Conservation (phyloP, 495 filamentous ascomycete genomes). For the Aspergillus carlsbadensis region DNA sequence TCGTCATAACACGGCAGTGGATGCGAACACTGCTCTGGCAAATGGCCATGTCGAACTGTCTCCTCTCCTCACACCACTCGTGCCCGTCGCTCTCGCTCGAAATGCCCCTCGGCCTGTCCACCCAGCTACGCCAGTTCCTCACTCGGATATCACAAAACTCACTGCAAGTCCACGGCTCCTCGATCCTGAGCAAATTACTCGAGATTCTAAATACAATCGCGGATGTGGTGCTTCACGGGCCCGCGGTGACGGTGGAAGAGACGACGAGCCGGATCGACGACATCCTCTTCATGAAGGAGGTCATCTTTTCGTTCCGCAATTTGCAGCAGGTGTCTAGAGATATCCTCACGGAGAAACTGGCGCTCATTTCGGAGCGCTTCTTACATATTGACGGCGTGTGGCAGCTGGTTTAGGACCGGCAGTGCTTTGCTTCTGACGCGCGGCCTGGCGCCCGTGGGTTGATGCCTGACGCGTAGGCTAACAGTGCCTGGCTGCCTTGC, state of each 20-base stretch:
- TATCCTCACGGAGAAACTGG: conserved; percentile 28
- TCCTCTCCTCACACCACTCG: conserved; percentile 37
- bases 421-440: conserved; percentile 3
- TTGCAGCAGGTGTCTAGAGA: conserved; percentile 23
- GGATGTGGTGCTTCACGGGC: conserved; percentile 46
- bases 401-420: neutral
- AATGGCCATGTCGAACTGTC: conserved; percentile 48
- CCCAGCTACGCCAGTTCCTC: conserved; percentile 47
- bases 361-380: conserved; percentile 26
- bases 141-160: conserved; percentile 41
- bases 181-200: conserved; percentile 57
- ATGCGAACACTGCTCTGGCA: conserved; percentile 53
- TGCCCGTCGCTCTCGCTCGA: conserved; percentile 47
- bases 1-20: conserved; percentile 56
- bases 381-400: conserved; percentile 12
- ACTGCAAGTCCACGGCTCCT: conserved; percentile 55
- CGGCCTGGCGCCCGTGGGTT: too few species aligned
- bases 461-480: too few species aligned
- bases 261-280: conserved; percentile 30
- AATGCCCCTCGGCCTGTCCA: conserved; percentile 52
- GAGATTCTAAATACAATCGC: conserved; percentile 56
- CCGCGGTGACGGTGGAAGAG: conserved; percentile 24
- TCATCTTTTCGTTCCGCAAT: conserved; percentile 28
- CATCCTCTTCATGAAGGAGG: conserved; percentile 29
- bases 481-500: too few species aligned